Evolutionary conservation across 179 eudicot genomes (phyloP).

Genomic region (Gypsophila paniculata): DNA sequence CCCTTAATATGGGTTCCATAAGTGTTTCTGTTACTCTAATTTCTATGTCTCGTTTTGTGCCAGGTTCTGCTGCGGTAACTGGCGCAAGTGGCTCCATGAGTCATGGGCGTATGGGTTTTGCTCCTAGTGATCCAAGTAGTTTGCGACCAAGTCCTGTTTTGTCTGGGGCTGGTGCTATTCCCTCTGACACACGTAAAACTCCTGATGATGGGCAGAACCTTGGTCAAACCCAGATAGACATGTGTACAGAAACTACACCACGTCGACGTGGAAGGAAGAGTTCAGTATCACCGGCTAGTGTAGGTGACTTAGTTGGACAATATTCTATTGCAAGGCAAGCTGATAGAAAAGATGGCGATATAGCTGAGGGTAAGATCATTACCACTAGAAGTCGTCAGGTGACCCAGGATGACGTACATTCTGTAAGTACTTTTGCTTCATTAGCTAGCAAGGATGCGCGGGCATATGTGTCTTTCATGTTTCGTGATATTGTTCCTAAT

Average conservation of each 20-base stretch:
- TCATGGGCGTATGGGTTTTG: slow-evolving; percentile 25
- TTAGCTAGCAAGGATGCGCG: slow-evolving; percentile 10
- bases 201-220: slow-evolving; percentile 26
- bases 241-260: slow-evolving; percentile 37
- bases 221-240: slow-evolving; percentile 42
- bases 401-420: slow-evolving; percentile 18
- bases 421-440: slow-evolving; percentile 7
- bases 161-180: slow-evolving; percentile 25
- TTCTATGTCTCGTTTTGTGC: slow-evolving; percentile 25
- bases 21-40: slow-evolving; percentile 32
- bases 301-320: slow-evolving; percentile 30
- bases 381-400: slow-evolving; percentile 31
- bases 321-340: slow-evolving; percentile 27
- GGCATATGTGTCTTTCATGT: slow-evolving; percentile 12
- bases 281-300: slow-evolving; percentile 25
- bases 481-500: slow-evolving; percentile 18
- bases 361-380: slow-evolving; percentile 23
- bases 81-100: slow-evolving; percentile 25
- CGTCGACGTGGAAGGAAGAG: slow-evolving; percentile 61
- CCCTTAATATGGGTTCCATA: slow-evolving; percentile 22
- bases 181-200: slow-evolving; percentile 22
- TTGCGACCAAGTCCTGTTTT: slow-evolving; percentile 26
- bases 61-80: slow-evolving; percentile 29
- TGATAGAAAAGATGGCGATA: slow-evolving; percentile 18
- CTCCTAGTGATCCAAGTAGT: slow-evolving; percentile 25